phyloP scores from a whole-genome alignment of 169 alveolate genomes.

The Plasmodium gallinaceum region DNA sequence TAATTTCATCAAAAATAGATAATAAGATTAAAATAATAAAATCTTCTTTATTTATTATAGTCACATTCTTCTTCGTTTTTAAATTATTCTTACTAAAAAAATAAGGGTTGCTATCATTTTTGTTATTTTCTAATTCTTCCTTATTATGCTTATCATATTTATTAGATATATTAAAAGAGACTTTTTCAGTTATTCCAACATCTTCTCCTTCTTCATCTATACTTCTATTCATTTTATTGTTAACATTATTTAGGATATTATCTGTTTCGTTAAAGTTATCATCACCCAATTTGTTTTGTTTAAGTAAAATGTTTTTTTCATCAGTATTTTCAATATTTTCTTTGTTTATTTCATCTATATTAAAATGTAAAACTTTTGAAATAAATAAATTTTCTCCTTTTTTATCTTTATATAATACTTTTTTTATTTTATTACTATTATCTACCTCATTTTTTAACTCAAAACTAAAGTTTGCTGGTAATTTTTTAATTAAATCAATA shows the following conservation, averaged over 20 bases:
- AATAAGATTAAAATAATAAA: conserved; percentile 36
- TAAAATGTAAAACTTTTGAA: conserved; percentile 10
- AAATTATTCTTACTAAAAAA: neutral
- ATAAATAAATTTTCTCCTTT: neutral
- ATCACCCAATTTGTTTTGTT: neutral
- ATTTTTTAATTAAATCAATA: conserved; percentile 14
- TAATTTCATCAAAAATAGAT: conserved; percentile 61
- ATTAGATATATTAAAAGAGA: neutral
- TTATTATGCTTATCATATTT: neutral
- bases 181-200: neutral
- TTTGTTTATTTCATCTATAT: neutral
- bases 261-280: neutral
- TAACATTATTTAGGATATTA: neutral
- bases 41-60: conserved; percentile 33
- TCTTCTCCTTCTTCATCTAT: neutral
- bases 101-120: neutral
- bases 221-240: neutral
- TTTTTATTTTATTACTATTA: neutral
- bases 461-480: conserved; percentile 37
- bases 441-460: conserved; percentile 25
- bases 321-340: neutral
- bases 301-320: neutral
- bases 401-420: neutral
- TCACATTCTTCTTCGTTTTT: conserved; percentile 35
- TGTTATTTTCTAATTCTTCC: neutral